Base-by-base conservation (phyloP, 2,329 filamentous ascomycete genomes). In the Lithohypha guttulata region DNA sequence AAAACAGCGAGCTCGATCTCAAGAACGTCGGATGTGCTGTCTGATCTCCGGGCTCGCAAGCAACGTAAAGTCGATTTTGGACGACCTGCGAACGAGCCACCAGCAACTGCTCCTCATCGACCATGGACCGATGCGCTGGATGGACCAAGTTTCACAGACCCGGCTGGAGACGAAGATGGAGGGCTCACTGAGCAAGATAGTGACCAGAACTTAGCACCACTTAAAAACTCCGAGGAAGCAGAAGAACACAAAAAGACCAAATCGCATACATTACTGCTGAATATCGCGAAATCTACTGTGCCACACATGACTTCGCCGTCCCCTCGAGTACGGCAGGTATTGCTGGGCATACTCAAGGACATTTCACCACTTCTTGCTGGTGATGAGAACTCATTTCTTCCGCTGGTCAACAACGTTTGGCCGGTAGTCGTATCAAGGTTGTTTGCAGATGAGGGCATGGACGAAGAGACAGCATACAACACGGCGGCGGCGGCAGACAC, bases 341-440 rank as follows among this genome's bases (percentile, higher is more conserved):
- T 98, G 3, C 73, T 98, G 7, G 73, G 76, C 11, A 75, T 96
- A 4, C 72, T 96, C 9, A 65, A 71, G 18, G 84, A 78, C 1
- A 79, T 85, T 2, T 73, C 81, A 3, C 74, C 79, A 1, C 71
- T 82, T 1, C 72, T 98, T 2, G 74, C 81, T 0, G 69, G 68
- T 3, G 78, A 95, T 49, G 82, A 94, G 55, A 78, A 87, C 45
- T 75, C 77, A 0, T 95, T 94, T 56, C 63, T 98, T 2, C 91
- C 91, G 0, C 70, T 96, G 0, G 77, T 96, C 50, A 91, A 96
- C 59, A 79, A 81, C 2, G 67, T 96, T 6, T 98, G 89, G 89
- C 86, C 87, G 0, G 80, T 93, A 5, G 64, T 94, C 4, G 64
- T 80, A 2, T 67, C 70, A n/a, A 70, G 78, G 17, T 64, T 85